Percentiles rank a stretch among this genome's conserved stretches.
These are phyloP conservation scores for Litchi chinensis DNA, from an alignment of 345 rosid species.

Conservation along the genomic window DNA sequence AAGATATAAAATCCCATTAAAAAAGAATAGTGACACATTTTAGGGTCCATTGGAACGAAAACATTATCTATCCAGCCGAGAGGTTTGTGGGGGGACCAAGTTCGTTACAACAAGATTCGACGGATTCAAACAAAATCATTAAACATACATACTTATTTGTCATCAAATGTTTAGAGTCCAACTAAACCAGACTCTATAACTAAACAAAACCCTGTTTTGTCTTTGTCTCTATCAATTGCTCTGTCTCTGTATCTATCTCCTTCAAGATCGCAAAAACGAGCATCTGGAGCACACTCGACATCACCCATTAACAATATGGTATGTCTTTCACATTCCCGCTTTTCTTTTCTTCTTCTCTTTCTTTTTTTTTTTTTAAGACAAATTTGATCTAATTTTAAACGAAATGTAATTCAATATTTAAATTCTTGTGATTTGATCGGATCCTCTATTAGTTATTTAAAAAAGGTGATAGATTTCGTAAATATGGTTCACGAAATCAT, in stretches of 20 bases:
- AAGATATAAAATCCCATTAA: too few species aligned
- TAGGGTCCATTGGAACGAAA: too few species aligned
- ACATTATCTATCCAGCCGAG: neutral
- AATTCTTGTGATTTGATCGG: neutral
- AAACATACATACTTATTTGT: neutral
- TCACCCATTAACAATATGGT: conserved; percentile 9
- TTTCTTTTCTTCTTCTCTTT: too few species aligned
- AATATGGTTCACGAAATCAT: neutral
- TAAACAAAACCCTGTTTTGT: neutral
- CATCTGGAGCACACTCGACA: neutral
- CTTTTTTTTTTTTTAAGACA: too few species aligned
- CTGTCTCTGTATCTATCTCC: neutral
- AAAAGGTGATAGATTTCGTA: neutral
- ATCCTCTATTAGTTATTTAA: neutral
- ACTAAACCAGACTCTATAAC: neutral
- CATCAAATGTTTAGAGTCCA: neutral
- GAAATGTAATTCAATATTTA: neutral
- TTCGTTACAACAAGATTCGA: neutral
- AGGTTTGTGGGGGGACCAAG: neutral
- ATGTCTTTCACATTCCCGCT: neutral
- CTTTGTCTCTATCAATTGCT: neutral
- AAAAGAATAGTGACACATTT: too few species aligned
- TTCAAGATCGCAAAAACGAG: neutral
- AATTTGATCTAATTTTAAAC: neutral
- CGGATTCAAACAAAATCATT: neutral